Conservation (phyloP, 495 filamentous ascomycete species). For the Tuber indicum region DNA sequence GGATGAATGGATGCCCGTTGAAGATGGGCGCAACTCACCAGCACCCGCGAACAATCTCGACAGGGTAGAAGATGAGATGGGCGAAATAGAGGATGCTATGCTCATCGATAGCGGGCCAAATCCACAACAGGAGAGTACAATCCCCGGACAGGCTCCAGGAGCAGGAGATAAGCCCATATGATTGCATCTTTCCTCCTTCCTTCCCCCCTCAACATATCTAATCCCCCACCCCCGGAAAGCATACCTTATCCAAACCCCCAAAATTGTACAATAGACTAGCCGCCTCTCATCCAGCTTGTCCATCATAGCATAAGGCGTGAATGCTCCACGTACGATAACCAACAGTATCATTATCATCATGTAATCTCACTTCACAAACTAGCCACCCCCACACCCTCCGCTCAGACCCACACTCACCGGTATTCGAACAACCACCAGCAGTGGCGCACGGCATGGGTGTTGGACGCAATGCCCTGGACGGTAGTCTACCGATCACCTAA, state of each 20-base stretch:
- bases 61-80: not conserved
- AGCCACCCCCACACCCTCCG: not conserved
- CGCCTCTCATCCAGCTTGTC: not conserved
- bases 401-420: not conserved
- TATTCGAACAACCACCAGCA: too few relatives aligned
- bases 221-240: not conserved
- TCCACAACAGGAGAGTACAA: not conserved
- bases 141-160: not conserved
- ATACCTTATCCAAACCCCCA: not conserved
- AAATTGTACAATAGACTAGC: not conserved
- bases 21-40: slow-evolving; percentile 20
- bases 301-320: not conserved
- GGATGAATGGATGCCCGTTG: slow-evolving; percentile 29
- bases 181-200: not conserved
- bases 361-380: not conserved
- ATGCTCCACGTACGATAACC: not conserved
- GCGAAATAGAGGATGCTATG: not conserved
- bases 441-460: too few relatives aligned
- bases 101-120: not conserved
- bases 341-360: not conserved
- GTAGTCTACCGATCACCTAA: too few relatives aligned
- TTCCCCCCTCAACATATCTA: not conserved
- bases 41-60: slow-evolving; percentile 50
- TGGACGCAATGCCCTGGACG: too few relatives aligned
- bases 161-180: not conserved